Conservation (phyloP, 208 protist genomes). For the Wallacemonas sp. region DNA sequence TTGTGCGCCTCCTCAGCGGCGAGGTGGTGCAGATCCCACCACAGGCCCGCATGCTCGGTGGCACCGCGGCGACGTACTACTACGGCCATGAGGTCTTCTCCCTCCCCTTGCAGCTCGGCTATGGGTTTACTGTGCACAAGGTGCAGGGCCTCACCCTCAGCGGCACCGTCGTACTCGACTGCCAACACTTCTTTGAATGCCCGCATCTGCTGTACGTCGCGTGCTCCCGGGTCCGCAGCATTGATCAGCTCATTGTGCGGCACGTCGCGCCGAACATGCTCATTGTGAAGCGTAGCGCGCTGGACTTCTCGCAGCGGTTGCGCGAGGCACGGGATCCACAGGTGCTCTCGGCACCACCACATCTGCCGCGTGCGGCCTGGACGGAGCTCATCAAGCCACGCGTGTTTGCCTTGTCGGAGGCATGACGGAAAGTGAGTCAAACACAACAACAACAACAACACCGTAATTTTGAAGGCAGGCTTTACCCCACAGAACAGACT, state of each 20-base stretch:
- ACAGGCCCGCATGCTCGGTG: constrained; percentile 53
- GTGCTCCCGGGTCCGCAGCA: constrained; percentile 73
- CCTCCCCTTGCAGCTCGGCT: constrained; percentile 86
- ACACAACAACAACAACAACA: too few species aligned
- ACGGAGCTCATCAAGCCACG: constrained; percentile 16
- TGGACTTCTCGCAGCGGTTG: constrained; percentile 63
- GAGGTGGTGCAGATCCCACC: constrained; percentile 84
- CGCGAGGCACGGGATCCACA: constrained; percentile 24
- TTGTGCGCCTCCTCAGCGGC: constrained; percentile 78
- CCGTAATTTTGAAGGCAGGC: too few species aligned
- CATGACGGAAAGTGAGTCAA: too few species aligned
- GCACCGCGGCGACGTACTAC: constrained; percentile 73
- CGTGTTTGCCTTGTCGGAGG: constrained; percentile 22
- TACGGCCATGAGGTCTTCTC: constrained; percentile 81
- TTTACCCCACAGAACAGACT: too few species aligned
- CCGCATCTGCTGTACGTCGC: constrained; percentile 91
- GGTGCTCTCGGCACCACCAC: constrained; percentile 11
- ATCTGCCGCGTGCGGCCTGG: constrained; percentile 34
- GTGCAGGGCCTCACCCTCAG: constrained; percentile 89
- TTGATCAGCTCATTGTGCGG: constrained; percentile 84
- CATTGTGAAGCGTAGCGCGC: constrained; percentile 66
- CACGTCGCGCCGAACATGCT: constrained; percentile 80
- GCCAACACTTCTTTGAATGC: constrained; percentile 85
- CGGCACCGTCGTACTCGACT: constrained; percentile 86
- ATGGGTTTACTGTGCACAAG: constrained; percentile 93